These are phyloP conservation scores for Rhodotorula kratochvilovae DNA, from an alignment of 768 basidiomycete genomes.

Conservation along the genomic window DNA sequence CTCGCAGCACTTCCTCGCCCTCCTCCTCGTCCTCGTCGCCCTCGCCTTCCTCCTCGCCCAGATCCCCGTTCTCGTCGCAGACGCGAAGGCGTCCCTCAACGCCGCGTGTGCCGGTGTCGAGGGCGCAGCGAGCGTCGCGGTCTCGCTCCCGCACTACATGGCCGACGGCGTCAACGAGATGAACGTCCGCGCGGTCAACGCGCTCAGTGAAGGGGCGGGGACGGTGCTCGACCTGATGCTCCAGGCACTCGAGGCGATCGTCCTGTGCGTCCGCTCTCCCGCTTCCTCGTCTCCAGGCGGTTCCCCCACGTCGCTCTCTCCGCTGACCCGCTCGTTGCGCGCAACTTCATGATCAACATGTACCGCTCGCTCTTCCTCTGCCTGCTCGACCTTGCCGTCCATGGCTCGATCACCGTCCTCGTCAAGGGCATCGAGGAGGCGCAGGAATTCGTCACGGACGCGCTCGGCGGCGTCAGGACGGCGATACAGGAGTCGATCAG, in stretches of 20 bases:
- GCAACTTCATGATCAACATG: slow-evolving; percentile 83
- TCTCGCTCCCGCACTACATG: slow-evolving; percentile 27
- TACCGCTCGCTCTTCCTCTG: slow-evolving; percentile 92
- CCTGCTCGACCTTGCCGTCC: slow-evolving; percentile 81
- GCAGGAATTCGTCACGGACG: slow-evolving; percentile 28
- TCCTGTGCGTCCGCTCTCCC: slow-evolving; percentile 7
- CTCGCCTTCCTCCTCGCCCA: slow-evolving; percentile 24
- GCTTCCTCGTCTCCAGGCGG: too few species aligned
- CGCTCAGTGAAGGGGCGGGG: slow-evolving; percentile 14
- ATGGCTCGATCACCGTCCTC: slow-evolving; percentile 71
- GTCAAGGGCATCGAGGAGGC: slow-evolving; percentile 81
- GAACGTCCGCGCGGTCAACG: slow-evolving; percentile 18
- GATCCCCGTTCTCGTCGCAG: slow-evolving; percentile 14
- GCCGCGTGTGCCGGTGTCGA: slow-evolving; percentile 25
- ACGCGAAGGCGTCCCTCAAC: slow-evolving; percentile 15
- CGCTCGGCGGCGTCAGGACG: slow-evolving; percentile 10
- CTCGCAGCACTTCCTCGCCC: slow-evolving; percentile 35
- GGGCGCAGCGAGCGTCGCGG: slow-evolving; percentile 30
- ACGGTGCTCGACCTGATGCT: slow-evolving; percentile 22
- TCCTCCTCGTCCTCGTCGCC: slow-evolving; percentile 35
- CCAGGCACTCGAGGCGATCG: slow-evolving; percentile 22
- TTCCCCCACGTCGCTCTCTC: too few species aligned
- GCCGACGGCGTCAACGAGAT: slow-evolving; percentile 36
- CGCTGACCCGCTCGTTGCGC: slow-evolving; percentile 58
- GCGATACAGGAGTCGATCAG: slow-evolving; percentile 15